phyloP scores from a whole-genome alignment of 2,329 filamentous ascomycete species.

The Neospermospora avenae region DNA sequence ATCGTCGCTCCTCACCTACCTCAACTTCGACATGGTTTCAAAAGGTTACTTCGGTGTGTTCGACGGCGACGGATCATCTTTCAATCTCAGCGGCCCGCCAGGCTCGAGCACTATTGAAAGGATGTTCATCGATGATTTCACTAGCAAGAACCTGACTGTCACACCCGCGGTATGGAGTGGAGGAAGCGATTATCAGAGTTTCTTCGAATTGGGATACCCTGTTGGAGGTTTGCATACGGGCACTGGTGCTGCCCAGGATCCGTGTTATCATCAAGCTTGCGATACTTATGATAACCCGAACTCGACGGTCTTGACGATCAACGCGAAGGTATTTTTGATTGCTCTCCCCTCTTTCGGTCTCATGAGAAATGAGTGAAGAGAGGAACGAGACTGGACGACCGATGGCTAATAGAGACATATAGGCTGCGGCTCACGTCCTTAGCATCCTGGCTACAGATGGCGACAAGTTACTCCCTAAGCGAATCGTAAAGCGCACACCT shows the following conservation, averaged over 20 bases:
- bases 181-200: conserved; percentile 16
- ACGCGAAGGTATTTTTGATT: conserved; percentile 14
- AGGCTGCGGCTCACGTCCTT: conserved; percentile 17
- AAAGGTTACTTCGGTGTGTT: conserved; percentile 53
- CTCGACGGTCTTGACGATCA: conserved; percentile 14
- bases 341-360: too few relatives aligned
- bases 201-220: conserved; percentile 15
- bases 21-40: conserved; percentile 65
- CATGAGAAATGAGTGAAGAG: too few relatives aligned
- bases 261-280: conserved; percentile 20
- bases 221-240: conserved; percentile 18
- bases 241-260: conserved; percentile 13
- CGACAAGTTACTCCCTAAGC: conserved; percentile 10
- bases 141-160: conserved; percentile 9
- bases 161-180: conserved; percentile 12
- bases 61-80: conserved; percentile 54
- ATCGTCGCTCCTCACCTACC: conserved; percentile 54
- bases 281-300: conserved; percentile 18
- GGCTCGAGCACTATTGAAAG: conserved; percentile 54
- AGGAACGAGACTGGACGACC: too few relatives aligned
- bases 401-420: not conserved
- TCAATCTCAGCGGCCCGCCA: conserved; percentile 50
- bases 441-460: conserved; percentile 14
- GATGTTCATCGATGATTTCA: conserved; percentile 42
- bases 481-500: not conserved